Conservation (phyloP, 345 rosid genomes). For the Dimocarpus longan region DNA sequence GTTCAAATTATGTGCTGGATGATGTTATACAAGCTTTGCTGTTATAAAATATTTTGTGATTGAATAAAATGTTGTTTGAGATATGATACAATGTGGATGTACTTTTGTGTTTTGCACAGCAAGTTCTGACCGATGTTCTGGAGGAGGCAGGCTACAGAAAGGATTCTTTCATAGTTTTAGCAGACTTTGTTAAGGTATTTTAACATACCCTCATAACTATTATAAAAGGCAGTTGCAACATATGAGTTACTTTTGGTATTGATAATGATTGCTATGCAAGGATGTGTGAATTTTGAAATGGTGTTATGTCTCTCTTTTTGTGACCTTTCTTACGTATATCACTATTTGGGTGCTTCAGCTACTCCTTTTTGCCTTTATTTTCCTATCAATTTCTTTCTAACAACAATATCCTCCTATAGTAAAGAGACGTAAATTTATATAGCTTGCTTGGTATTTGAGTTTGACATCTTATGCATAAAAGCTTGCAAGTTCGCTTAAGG, state of each 20-base stretch:
- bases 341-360: background rate
- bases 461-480: background rate
- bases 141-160: conserved; percentile 73
- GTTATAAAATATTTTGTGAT: too few relatives aligned
- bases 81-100: background rate
- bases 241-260: background rate
- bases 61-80: background rate
- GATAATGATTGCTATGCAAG: background rate
- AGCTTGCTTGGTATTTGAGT: background rate
- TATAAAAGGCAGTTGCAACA: background rate
- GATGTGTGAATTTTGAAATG: background rate
- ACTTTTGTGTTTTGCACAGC: conserved; percentile 45
- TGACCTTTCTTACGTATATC: background rate
- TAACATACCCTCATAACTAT: background rate
- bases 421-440: background rate
- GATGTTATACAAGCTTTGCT: background rate
- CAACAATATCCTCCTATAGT: background rate
- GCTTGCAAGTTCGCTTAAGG: background rate
- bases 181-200: conserved; percentile 73
- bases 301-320: background rate
- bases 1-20: background rate
- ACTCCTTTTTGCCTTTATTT: background rate
- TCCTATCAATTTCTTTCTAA: too few relatives aligned
- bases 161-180: conserved; percentile 53
- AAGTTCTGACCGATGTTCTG: conserved; percentile 72